Evolutionary conservation across 2,329 filamentous ascomycete species (phyloP), one percentile per base, ranked within the genome.

Genomic region (Geosmithia flava): DNA sequence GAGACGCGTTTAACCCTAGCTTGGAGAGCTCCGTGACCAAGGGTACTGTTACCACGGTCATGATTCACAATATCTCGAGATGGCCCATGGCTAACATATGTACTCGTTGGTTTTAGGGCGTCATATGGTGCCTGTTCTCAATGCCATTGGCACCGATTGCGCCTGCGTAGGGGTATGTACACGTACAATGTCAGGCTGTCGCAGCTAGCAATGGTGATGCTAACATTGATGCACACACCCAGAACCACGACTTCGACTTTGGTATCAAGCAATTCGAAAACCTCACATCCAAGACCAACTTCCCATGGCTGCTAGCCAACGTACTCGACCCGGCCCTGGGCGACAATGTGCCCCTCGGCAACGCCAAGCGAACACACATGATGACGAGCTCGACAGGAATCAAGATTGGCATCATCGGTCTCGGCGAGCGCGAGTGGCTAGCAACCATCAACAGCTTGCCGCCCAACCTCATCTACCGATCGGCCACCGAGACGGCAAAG

Each of bases 171-270:
- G 88, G 51, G 84, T 88, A 47, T 16, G 51, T 37, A 20, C 33
- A 27, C 23, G 4, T 6, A 42, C n/a, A 13, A 42, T 23, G n/a
- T n/a, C n/a, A n/a, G n/a, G n/a, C n/a, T n/a, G 29, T 37, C 44
- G 15, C 23, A 39, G 44, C 3, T 30, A n/a, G n/a, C n/a, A n/a
- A n/a, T n/a, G n/a, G n/a, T 3, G 8, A 11, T 17, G 48, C 51
- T 54, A 23, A 53, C 48, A 30, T 41, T 42, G 39, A 48, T 20
- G 1, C 11, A 6, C 11, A 7, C 15, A 11, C 42, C 23, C 52
- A 88, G 76, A 95, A 95, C 61, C 89, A 95, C 62, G 90, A 95
- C 60, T 79, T 95, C 48, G 90, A 95, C 67, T 95, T 95, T 64
- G 90, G 89, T 13, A 84, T 94, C 41, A 74, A 76, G 48, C 88